Percentiles rank a stretch among this genome's conserved stretches.
phyloP scores from a whole-genome alignment of 208 protist species.

The Trypanosoma theileri region DNA sequence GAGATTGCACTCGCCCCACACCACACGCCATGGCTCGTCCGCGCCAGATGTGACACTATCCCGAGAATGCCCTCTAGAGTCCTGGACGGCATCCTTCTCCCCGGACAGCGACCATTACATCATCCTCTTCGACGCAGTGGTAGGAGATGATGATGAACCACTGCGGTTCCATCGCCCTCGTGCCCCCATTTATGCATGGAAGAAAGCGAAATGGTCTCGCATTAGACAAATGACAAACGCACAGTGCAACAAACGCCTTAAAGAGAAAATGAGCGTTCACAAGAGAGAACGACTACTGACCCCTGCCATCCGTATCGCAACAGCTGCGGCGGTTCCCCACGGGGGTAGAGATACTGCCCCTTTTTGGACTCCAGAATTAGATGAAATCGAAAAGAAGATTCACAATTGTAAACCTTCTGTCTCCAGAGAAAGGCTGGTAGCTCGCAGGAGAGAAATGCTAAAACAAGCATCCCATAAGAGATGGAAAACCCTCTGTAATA shows the following conservation, averaged over 20 bases:
- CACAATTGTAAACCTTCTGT: not conserved
- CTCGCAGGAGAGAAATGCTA: conserved; percentile 18
- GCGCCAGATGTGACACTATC: conserved; percentile 13
- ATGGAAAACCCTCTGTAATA: not conserved
- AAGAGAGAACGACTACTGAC: not conserved
- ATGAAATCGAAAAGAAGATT: not conserved
- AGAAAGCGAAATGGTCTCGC: not conserved
- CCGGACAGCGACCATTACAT: not conserved
- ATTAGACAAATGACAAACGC: not conserved
- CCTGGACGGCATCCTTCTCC: not conserved
- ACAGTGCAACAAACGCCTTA: not conserved
- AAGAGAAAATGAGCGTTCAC: not conserved
- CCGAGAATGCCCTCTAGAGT: not conserved
- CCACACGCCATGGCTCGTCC: not conserved
- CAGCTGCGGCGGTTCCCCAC: not conserved
- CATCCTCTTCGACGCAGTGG: not conserved
- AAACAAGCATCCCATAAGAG: not conserved
- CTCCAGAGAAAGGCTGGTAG: not conserved
- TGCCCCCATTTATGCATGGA: not conserved
- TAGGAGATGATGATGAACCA: conserved; percentile 4
- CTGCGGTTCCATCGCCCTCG: not conserved
- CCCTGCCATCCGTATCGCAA: not conserved
- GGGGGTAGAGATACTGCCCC: not conserved
- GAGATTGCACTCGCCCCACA: not conserved
- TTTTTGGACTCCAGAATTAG: conserved; percentile 6